These are phyloP conservation scores for Trametopsis cervina DNA, from an alignment of 768 basidiomycete genomes.

Conservation along the genomic window DNA sequence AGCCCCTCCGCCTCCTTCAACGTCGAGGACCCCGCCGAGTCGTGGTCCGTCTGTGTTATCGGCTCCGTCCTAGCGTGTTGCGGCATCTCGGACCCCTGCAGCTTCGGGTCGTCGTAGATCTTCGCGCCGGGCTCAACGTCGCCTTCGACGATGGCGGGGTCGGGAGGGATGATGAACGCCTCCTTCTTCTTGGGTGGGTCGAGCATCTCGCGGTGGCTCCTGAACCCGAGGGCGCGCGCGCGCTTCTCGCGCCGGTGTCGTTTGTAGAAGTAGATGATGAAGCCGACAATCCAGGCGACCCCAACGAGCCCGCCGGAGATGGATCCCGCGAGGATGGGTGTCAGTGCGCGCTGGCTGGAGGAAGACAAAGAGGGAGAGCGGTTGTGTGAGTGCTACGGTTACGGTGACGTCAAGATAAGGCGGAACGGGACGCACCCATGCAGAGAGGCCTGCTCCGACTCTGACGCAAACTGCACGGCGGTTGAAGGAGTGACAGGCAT, in stretches of 20 bases:
- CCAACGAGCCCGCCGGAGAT: slow-evolving; percentile 47
- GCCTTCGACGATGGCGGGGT: slow-evolving; percentile 58
- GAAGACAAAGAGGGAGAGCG: neutral
- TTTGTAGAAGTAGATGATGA: slow-evolving; percentile 51
- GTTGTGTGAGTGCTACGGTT: no score
- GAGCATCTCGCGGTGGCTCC: slow-evolving; percentile 32
- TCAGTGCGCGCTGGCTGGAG: slow-evolving; percentile 44
- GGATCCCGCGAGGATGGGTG: slow-evolving; percentile 55
- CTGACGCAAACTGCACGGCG: neutral
- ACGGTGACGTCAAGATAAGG: neutral
- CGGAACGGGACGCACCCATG: neutral
- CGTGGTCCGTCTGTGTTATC: neutral
- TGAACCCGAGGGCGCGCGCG: slow-evolving; percentile 40
- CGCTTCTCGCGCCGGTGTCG: slow-evolving; percentile 40
- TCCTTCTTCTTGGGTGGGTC: slow-evolving; percentile 27
- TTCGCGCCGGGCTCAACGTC: slow-evolving; percentile 35
- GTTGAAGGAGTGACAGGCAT: no score
- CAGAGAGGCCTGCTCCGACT: neutral
- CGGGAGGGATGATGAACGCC: slow-evolving; percentile 52
- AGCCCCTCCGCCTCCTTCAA: neutral
- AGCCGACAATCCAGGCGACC: slow-evolving; percentile 47
- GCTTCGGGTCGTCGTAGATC: slow-evolving; percentile 13
- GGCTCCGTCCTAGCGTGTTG: slow-evolving; percentile 7
- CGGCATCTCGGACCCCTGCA: neutral
- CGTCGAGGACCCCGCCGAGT: neutral